Evolutionary conservation across 345 rosid genomes (phyloP), one percentile per base, ranked within the genome.

Genomic region (Triadica sebifera): DNA sequence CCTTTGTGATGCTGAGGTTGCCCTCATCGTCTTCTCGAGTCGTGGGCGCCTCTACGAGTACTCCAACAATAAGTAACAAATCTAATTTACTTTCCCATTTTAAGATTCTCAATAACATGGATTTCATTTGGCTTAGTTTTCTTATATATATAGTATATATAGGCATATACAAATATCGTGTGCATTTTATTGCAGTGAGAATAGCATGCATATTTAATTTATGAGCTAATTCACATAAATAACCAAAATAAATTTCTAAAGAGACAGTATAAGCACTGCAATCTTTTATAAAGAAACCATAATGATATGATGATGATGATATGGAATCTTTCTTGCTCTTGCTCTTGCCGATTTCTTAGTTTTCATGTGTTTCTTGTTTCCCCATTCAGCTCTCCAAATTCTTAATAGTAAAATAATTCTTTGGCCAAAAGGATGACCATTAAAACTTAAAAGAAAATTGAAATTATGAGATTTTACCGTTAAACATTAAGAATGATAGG

Each of bases 21-120:
- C 97, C 8, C 97, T 93, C 72, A 85, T 93, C 34, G 98, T 93
- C 89, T 93, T 91, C 93, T 93, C 98, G 4, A 91, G 86, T 74
- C 91, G 98, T 20, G 98, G 98, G 55, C 98, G 98, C 69, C 96
- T 93, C 87, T 91, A 93, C 37, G 98, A 93, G 84, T 93, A 91
- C 81, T 89, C 97, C 19, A 93, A 91, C 79, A 91, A 89, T 92
- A 91, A 86, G 98, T 93, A 88, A 86, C 34, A 62, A 38, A 2
- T 25, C 13, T 25, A 53, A 55, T 55, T 20, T 63, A 15, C 11
- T 43, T 43, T 43, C 6, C 46, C 46, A 43, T 5, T 43, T 43
- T 43, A 1, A 43, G 2, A 8, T 43, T 43, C 46, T 43, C 1
- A 43, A 1, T 43, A 43, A 43, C 46, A 5, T 43, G 46, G 9